Percentiles rank a stretch among this genome's conserved stretches.
Conservation (phyloP, 73 alveolate genomes). For the Symbiodinium natans region DNA sequence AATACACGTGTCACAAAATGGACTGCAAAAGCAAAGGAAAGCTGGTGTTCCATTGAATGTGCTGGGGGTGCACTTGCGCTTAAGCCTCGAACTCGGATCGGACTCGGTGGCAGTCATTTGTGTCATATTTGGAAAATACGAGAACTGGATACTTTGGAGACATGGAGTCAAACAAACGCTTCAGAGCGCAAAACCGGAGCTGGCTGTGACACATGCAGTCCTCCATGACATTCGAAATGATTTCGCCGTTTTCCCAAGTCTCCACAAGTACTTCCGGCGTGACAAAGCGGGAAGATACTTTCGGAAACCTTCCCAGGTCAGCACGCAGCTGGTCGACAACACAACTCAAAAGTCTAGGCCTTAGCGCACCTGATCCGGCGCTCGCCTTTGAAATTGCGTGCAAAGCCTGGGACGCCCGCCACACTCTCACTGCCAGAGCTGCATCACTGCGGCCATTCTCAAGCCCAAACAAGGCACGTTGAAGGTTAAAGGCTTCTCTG, state of each 20-base stretch:
- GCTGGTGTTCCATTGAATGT: too few species aligned
- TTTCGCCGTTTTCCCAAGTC: slow-evolving; percentile 77
- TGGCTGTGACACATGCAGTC: background rate
- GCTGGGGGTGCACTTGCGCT: too few species aligned
- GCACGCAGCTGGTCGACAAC: background rate
- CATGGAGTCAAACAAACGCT: too few species aligned
- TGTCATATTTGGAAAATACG: too few species aligned
- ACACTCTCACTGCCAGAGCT: too few species aligned
- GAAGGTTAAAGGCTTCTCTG: slow-evolving; percentile 81
- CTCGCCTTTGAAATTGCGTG: slow-evolving; percentile 82
- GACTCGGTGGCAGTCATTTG: too few species aligned
- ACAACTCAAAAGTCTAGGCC: background rate
- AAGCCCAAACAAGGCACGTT: background rate
- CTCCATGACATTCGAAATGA: slow-evolving; percentile 91
- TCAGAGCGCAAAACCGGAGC: too few species aligned
- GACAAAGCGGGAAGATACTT: slow-evolving; percentile 34
- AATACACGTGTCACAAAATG: too few species aligned
- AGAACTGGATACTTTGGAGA: too few species aligned
- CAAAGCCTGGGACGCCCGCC: background rate
- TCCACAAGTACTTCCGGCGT: slow-evolving; percentile 88
- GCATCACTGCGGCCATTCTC: too few species aligned
- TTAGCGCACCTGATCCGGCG: slow-evolving; percentile 23
- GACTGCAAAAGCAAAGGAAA: too few species aligned
- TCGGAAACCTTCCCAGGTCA: slow-evolving; percentile 23
- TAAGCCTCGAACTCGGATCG: too few species aligned